These are phyloP conservation scores for Kwoniella sp. DNA, from an alignment of 768 basidiomycete genomes.

Conservation along the genomic window DNA sequence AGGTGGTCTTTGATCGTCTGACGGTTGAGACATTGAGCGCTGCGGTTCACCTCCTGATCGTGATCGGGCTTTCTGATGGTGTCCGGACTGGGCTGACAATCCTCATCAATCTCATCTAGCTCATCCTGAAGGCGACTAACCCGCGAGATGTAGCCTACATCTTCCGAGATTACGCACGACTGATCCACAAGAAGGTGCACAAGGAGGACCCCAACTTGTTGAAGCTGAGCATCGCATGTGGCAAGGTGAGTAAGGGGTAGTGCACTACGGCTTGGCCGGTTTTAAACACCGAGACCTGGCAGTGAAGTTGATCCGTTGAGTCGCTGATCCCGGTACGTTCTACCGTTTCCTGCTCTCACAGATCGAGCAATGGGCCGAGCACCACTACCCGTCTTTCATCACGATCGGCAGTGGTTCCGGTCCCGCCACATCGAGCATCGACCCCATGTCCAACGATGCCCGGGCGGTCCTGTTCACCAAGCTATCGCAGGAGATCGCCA, in stretches of 20 bases:
- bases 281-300: background rate
- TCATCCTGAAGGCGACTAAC: constrained; percentile 90
- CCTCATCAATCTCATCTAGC: too few species aligned
- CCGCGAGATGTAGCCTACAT: constrained; percentile 85
- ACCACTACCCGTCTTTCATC: constrained; percentile 90
- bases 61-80: background rate
- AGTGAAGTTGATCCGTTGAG: background rate
- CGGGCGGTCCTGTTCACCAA: constrained; percentile 51
- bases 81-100: too few species aligned
- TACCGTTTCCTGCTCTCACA: constrained; percentile 21
- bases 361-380: constrained; percentile 95
- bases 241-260: constrained; percentile 64
- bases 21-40: too few species aligned
- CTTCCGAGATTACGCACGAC: constrained; percentile 78
- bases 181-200: constrained; percentile 76
- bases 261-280: constrained; percentile 7
- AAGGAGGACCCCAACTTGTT: constrained; percentile 87
- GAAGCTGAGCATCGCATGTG: constrained; percentile 76
- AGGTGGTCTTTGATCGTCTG: too few species aligned
- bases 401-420: constrained; percentile 33
- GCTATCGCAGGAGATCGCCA: constrained; percentile 41
- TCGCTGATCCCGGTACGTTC: constrained; percentile 2
- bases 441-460: constrained; percentile 53
- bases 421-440: constrained; percentile 52
- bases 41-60: background rate